Percentiles rank a stretch among this genome's conserved stretches.
These are phyloP conservation scores for Chaetomium fimeti DNA, from an alignment of 495 filamentous ascomycete species.

Conservation along the genomic window DNA sequence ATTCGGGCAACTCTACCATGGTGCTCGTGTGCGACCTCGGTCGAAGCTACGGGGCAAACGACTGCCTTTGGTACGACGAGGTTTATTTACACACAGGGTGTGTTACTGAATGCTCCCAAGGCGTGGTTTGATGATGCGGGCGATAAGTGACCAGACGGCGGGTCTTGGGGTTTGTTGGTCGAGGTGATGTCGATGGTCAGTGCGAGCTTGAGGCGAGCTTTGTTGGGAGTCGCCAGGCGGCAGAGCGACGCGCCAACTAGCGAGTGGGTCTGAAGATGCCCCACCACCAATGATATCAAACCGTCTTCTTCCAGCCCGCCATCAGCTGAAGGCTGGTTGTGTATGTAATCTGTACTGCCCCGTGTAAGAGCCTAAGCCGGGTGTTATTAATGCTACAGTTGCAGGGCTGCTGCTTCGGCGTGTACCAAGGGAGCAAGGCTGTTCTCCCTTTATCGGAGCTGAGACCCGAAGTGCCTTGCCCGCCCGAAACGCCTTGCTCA, in stretches of 20 bases:
- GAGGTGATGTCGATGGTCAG: constrained; percentile 4
- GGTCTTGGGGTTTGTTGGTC: constrained; percentile 2
- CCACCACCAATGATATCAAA: too few species aligned
- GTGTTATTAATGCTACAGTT: too few species aligned
- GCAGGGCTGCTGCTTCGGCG: too few species aligned
- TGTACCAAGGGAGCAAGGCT: too few species aligned
- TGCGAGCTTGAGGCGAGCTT: constrained; percentile 19
- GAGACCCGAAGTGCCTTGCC: constrained; percentile 2
- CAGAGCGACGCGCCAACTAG: constrained; percentile 27
- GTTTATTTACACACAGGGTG: background rate
- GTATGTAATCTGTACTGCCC: too few species aligned
- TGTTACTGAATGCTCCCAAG: background rate
- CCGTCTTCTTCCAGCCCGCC: too few species aligned
- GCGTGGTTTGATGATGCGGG: background rate
- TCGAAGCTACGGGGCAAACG: background rate
- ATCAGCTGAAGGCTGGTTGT: too few species aligned
- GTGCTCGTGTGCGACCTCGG: constrained; percentile 14
- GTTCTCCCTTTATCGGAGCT: background rate
- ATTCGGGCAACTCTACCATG: constrained; percentile 29
- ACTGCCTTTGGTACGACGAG: background rate
- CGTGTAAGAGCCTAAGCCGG: too few species aligned
- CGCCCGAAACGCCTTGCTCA: too few species aligned
- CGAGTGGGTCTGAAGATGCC: background rate
- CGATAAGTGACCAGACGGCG: background rate
- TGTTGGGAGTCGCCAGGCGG: constrained; percentile 25